Conservation (phyloP, 2,329 filamentous ascomycete genomes). For the Teratosphaeriaceae sp. region DNA sequence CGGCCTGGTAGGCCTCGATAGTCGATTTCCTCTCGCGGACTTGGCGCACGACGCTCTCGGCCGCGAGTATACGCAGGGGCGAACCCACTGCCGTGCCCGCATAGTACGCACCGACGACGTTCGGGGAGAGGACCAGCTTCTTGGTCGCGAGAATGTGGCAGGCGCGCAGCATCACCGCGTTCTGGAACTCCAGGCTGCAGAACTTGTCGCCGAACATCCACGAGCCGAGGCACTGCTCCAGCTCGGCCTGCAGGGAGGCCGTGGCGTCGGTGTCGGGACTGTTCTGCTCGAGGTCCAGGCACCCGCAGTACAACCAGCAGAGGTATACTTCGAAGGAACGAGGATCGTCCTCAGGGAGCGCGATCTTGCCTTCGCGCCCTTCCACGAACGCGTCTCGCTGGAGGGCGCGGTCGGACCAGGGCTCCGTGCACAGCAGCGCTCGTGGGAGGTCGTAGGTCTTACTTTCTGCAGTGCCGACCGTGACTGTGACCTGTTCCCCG, state of each 20-base stretch:
- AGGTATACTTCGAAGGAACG: not conserved
- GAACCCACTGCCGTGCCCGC: not conserved
- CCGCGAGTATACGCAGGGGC: not conserved
- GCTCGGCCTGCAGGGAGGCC: not conserved
- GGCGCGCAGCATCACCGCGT: slow-evolving; percentile 5
- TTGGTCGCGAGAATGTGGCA: not conserved
- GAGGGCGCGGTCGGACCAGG: not conserved
- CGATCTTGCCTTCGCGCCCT: not conserved
- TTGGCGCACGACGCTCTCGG: not conserved
- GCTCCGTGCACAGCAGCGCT: not conserved
- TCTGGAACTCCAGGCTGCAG: slow-evolving; percentile 5
- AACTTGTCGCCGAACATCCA: slow-evolving; percentile 10
- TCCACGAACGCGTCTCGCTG: not conserved
- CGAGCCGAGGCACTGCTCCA: slow-evolving; percentile 6
- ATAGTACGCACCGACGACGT: not conserved
- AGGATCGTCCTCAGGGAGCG: not conserved
- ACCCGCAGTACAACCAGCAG: not conserved
- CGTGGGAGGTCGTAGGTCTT: too few species aligned
- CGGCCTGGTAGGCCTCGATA: not conserved
- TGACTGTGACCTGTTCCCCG: too few species aligned
- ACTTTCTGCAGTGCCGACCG: too few species aligned
- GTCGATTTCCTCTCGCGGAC: not conserved
- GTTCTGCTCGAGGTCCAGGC: not conserved
- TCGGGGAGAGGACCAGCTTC: not conserved
- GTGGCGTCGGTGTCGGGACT: not conserved